Conservation (phyloP, 345 rosid species). For the Conringia planisiliqua region DNA sequence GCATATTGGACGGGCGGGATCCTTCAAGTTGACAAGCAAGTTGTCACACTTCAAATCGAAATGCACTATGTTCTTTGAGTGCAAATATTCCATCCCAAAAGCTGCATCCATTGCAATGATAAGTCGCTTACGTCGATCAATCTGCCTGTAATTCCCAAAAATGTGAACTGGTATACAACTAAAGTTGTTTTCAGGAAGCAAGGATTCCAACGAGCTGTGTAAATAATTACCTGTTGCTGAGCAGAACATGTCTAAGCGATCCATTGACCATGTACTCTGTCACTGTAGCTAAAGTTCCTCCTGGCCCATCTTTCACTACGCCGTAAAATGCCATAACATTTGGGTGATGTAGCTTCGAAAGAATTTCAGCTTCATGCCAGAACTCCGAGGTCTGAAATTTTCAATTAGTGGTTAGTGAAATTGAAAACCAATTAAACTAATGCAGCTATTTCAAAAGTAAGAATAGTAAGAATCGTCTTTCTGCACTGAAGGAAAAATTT, state of each 20-base stretch:
- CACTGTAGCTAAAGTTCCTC: conserved; percentile 96
- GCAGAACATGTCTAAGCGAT: conserved; percentile 93
- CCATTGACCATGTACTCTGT: conserved; percentile 99
- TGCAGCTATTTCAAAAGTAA: conserved; percentile 4
- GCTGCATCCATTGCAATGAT: conserved; percentile 99
- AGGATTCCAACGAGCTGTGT: neutral
- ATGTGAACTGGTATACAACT: neutral
- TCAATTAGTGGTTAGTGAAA: conserved; percentile 16
- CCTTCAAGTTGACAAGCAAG: conserved; percentile 96
- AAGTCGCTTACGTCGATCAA: conserved; percentile 90
- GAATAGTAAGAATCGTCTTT: neutral
- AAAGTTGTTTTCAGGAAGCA: conserved; percentile 1
- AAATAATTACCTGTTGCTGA: conserved; percentile 68
- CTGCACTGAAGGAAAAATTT: neutral
- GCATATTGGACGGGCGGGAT: conserved; percentile 93
- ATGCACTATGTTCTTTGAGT: conserved; percentile 96
- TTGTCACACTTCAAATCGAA: conserved; percentile 98
- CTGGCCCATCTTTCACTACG: conserved; percentile 96
- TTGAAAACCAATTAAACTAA: conserved; percentile 3
- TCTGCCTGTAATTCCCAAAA: conserved; percentile 51
- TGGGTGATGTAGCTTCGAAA: conserved; percentile 98
- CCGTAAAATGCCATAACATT: conserved; percentile 99
- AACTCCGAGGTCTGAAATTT: conserved; percentile 75
- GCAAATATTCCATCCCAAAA: conserved; percentile 98
- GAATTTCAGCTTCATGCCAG: conserved; percentile 99